These are phyloP conservation scores for Canariomyces notabilis DNA, from an alignment of 2,329 filamentous ascomycete species.

Conservation along the genomic window DNA sequence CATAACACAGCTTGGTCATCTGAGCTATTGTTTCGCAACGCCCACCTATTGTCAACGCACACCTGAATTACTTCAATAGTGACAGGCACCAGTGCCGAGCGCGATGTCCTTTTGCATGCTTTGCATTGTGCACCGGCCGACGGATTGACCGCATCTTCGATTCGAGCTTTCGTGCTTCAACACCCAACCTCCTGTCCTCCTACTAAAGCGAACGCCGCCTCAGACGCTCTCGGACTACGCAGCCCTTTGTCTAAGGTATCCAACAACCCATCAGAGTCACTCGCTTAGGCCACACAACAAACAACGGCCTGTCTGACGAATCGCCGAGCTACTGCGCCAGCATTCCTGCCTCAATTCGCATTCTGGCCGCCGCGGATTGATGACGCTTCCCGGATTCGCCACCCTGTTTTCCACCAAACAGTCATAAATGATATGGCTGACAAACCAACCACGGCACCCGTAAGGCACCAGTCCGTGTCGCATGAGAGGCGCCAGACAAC, in stretches of 20 bases:
- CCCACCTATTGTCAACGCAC: neutral
- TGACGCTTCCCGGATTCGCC: constrained; percentile 20
- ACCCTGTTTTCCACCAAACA: constrained; percentile 14
- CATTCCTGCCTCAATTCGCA: neutral
- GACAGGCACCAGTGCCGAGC: neutral
- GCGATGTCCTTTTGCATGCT: constrained; percentile 8
- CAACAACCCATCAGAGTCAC: neutral
- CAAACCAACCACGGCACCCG: constrained; percentile 8
- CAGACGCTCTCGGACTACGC: constrained; percentile 5
- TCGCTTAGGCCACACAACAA: neutral
- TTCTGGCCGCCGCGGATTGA: constrained; percentile 6
- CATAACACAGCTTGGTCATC: constrained; percentile 2
- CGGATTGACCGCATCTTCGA: constrained; percentile 11
- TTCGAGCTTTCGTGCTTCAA: neutral
- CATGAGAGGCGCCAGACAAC: constrained; percentile 7
- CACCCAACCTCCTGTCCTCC: neutral
- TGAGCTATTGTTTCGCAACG: constrained; percentile 12
- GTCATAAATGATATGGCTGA: constrained; percentile 21
- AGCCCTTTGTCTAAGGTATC: neutral
- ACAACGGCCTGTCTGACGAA: neutral
- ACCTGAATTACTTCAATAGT: constrained; percentile 13
- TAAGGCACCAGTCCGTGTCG: constrained; percentile 11
- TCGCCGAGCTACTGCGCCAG: neutral
- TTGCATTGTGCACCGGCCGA: constrained; percentile 19
- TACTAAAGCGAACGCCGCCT: constrained; percentile 1